Evolutionary conservation across 169 alveolate species (phyloP), one percentile per base, ranked within the genome.

Genomic region (Ichthyophthirius multifiliis): DNA sequence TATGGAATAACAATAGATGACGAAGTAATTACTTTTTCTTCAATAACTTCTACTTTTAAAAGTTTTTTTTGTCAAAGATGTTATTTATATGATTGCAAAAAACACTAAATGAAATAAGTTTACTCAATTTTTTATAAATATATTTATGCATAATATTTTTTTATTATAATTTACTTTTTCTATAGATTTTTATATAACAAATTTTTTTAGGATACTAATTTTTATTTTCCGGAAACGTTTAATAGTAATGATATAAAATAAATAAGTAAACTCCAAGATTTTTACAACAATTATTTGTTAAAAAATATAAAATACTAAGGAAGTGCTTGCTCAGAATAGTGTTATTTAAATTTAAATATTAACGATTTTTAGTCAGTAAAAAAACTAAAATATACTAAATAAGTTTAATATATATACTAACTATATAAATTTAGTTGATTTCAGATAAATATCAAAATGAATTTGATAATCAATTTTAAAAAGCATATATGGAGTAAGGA

Each of bases 1-100:
- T 55, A 55, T 55, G 71, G 71, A 6, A 55, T 55, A 27, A 55
- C 71, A 2, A 55, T 55, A 27, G 71, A 55, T 55, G 71, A 55
- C 31, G 31, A 55, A 55, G 31, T 55, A 20, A 55, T 55, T 5
- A 55, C 71, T 20, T 34, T 27, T 18, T 55, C 23, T 27, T 55
- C 71, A 15, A 23, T 55, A 0, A 55, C 71, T 3, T 55, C 71
- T 10, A 55, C 71, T 3, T 55, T 55, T 55, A 55, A 55, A n/a
- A 27, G 43, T 55, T 55, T 55, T 27, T 55, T 55, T 27, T 55
- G 71, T 6, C 71, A 55, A 27, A 55, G 71, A 55, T 55, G 71
- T 5, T 55, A 55, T 55, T n/a, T 55, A 4, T 55, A 55, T 9
- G 71, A 55, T 23, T 55, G 71, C n/a, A 55, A 39, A 55, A 55